Conservation (phyloP, 345 rosid species). For the Eucalyptus urophylla region DNA sequence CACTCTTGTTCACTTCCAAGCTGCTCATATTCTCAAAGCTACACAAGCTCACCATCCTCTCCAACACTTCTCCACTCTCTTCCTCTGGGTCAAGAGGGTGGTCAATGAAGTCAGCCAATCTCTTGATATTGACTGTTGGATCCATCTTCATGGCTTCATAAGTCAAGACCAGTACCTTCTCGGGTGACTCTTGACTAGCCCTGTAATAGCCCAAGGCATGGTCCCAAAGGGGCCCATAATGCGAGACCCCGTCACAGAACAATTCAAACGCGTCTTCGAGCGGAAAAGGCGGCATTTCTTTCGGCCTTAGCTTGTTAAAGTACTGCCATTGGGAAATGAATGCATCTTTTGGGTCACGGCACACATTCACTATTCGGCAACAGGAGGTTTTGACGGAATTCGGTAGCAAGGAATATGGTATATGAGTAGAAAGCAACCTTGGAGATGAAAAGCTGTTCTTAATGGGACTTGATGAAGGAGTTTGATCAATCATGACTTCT, state of each 20-base stretch:
- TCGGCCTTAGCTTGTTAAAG: not conserved
- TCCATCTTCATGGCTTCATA: not conserved
- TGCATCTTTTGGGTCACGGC: not conserved
- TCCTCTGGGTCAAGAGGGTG: not conserved
- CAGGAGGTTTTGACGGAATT: not conserved
- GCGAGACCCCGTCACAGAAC: not conserved
- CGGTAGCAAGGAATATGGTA: not conserved
- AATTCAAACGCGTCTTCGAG: not conserved
- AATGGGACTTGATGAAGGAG: too few species aligned
- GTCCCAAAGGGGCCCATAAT: not conserved
- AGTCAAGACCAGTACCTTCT: not conserved
- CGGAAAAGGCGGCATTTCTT: not conserved
- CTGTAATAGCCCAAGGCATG: not conserved
- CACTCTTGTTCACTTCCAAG: not conserved
- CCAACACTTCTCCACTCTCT: not conserved
- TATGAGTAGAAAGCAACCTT: not conserved
- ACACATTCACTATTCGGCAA: not conserved
- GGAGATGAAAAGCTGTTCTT: not conserved
- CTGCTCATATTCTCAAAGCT: not conserved
- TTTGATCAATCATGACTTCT: not conserved
- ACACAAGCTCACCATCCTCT: not conserved
- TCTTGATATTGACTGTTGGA: not conserved
- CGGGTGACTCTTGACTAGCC: not conserved
- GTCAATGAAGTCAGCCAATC: not conserved
- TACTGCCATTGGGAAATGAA: not conserved